phyloP scores from a whole-genome alignment of 148 eudicot species.

The Fagopyrum tataricum region DNA sequence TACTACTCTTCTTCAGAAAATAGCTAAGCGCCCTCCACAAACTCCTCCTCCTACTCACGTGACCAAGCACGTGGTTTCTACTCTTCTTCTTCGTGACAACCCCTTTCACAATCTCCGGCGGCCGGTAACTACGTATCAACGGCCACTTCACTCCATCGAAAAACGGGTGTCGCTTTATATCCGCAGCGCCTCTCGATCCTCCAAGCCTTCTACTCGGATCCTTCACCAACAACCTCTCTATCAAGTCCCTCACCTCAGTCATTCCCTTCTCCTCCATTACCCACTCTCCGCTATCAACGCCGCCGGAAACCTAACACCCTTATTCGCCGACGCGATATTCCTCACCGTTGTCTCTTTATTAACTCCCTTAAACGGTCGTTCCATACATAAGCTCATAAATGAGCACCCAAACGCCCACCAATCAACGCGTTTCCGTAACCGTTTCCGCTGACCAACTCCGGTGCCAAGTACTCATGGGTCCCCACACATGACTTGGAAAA shows the following conservation, averaged over 20 bases:
- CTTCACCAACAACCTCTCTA: constrained; percentile 44
- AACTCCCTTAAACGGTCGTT: constrained; percentile 63
- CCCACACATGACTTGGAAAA: constrained; percentile 69
- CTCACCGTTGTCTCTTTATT: constrained; percentile 60
- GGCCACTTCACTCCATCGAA: constrained; percentile 74
- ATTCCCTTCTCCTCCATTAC: constrained; percentile 18
- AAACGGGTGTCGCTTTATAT: constrained; percentile 67
- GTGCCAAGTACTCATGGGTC: constrained; percentile 83
- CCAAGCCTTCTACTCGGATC: constrained; percentile 62
- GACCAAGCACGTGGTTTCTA: constrained; percentile 33
- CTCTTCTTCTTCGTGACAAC: constrained; percentile 34
- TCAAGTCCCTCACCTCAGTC: constrained; percentile 46
- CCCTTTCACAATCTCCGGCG: constrained; percentile 54
- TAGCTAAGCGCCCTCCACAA: constrained; percentile 42
- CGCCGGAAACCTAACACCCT: constrained; percentile 13
- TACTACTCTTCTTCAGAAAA: constrained; percentile 27
- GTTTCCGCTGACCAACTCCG: constrained; percentile 54
- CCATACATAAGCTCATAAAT: constrained; percentile 55
- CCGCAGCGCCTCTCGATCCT: constrained; percentile 56
- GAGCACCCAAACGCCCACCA: constrained; percentile 87
- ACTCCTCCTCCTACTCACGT: constrained; percentile 30
- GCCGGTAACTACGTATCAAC: constrained; percentile 53
- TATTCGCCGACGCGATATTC: constrained; percentile 49
- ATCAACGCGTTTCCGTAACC: constrained; percentile 81
- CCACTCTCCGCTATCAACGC: constrained; percentile 16